Base-by-base conservation (phyloP, 768 basidiomycete species). In the Podaxis sp. region DNA sequence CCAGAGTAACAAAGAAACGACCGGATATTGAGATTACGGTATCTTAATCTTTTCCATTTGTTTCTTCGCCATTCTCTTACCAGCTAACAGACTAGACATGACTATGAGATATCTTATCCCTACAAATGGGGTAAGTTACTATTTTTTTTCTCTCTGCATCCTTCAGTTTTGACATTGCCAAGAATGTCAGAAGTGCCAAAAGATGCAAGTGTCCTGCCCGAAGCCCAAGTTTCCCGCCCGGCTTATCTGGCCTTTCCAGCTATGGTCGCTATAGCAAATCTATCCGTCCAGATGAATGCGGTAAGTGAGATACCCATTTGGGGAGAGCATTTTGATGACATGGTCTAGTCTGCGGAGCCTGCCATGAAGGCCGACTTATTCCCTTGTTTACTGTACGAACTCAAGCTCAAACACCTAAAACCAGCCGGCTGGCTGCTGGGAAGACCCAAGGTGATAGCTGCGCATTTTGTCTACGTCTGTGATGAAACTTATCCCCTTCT, bases 251-350 rank as follows among this genome's bases (percentile, higher is more conserved):
- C 19, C n/a, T 7, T 15, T 54, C 19, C 65, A 91, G 90, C 56
- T 91, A 91, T 67, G 90, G 90, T 15, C 83, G 90, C 36, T 85
- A 86, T 67, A 87, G 83, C 69, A 91, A 88, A 63, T 91, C 89
- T 19, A 91, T 91, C 66, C 77, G 79, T 13, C 80, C 87, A 13
- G 81, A 85, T 36, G 82, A 86, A 77, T 85, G 83, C 59, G 77
- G 89, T 89, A 65, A 64, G 85, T 78, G 24, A 25, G 8, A n/a
- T 15, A 5, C 13, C 4, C 12, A 15, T 7, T n/a, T 17, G 9
- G 33, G 33, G 50, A 36, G 9, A 8, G 13, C 22, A 8, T 5
- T 54, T 38, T 36, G 17, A n/a, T 59, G 24, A 22, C 49, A 22
- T 50, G 33, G 15, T 47, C 5, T 36, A 91, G 90, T 85, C 2